phyloP scores from a whole-genome alignment of 2,329 filamentous ascomycete species.

The Colletotrichum falcatum region DNA sequence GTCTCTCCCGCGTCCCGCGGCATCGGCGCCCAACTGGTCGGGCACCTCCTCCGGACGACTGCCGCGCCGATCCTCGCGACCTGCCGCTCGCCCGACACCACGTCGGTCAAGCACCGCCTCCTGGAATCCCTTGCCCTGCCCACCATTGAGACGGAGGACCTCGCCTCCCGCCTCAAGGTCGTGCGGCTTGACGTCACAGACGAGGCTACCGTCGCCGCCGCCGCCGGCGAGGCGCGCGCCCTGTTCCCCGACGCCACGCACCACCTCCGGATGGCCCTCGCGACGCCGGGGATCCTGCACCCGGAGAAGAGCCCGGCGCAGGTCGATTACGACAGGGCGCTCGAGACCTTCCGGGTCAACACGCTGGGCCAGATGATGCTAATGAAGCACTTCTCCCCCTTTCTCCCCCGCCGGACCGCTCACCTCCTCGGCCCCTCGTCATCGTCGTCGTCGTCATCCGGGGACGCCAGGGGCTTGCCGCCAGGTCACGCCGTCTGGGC shows the following conservation, averaged over 20 bases:
- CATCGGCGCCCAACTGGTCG: constrained; percentile 62
- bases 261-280: constrained; percentile 77
- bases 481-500: constrained; percentile 72
- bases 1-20: constrained; percentile 61
- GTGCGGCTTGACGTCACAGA: constrained; percentile 63
- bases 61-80: constrained; percentile 61
- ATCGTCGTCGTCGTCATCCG: not conserved
- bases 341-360: constrained; percentile 81
- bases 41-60: constrained; percentile 61
- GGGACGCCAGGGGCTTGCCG: constrained; percentile 13
- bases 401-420: constrained; percentile 72
- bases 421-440: constrained; percentile 44
- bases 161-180: constrained; percentile 54
- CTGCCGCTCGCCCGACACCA: constrained; percentile 52
- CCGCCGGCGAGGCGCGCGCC: constrained; percentile 61
- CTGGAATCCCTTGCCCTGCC: constrained; percentile 46
- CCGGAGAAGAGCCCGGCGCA: constrained; percentile 78
- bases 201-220: constrained; percentile 71
- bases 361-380: constrained; percentile 79
- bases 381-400: constrained; percentile 78
- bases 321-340: constrained; percentile 69
- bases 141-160: constrained; percentile 27
- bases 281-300: constrained; percentile 77
- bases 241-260: constrained; percentile 64
- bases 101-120: constrained; percentile 50